phyloP scores from a whole-genome alignment of 192 early-diverging fungal species.

The Pilaira anomala region DNA sequence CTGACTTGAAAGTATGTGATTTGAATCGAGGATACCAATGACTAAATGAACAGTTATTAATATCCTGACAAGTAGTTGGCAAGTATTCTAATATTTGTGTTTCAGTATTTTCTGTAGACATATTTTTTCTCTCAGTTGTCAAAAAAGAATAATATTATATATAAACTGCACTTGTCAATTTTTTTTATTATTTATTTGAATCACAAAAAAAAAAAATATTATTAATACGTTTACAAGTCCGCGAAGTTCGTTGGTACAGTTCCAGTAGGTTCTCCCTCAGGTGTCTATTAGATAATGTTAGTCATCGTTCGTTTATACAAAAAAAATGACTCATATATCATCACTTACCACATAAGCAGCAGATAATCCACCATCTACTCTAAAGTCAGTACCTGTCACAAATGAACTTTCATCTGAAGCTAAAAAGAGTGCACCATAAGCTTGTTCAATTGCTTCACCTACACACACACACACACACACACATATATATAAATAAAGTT shows the following conservation, averaged over 20 bases:
- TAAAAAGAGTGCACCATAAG: conserved; percentile 76
- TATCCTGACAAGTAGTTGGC: conserved; percentile 37
- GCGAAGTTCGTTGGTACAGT: conserved; percentile 32
- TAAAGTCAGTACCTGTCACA: conserved; percentile 80
- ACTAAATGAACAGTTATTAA: conserved; percentile 70
- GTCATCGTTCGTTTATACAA: not conserved
- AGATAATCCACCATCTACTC: conserved; percentile 77
- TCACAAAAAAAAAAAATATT: not conserved
- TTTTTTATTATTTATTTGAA: no score
- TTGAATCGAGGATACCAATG: conserved; percentile 77
- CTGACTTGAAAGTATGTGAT: conserved; percentile 65
- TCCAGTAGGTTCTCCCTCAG: conserved; percentile 40
- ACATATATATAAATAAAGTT: not conserved
- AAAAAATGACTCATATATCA: not conserved
- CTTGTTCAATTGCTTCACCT: conserved; percentile 85
- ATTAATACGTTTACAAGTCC: conserved; percentile 16
- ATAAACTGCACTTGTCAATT: no score
- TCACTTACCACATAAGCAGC: conserved; percentile 66
- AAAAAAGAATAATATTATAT: no score
- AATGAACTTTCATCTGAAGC: conserved; percentile 76
- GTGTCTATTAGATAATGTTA: conserved; percentile 31
- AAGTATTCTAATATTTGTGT: no score
- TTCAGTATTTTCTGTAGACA: no score
- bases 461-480: not conserved
- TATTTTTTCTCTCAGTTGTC: no score